phyloP scores from a whole-genome alignment of 2,329 filamentous ascomycete genomes.

The Colletotrichum sp. region DNA sequence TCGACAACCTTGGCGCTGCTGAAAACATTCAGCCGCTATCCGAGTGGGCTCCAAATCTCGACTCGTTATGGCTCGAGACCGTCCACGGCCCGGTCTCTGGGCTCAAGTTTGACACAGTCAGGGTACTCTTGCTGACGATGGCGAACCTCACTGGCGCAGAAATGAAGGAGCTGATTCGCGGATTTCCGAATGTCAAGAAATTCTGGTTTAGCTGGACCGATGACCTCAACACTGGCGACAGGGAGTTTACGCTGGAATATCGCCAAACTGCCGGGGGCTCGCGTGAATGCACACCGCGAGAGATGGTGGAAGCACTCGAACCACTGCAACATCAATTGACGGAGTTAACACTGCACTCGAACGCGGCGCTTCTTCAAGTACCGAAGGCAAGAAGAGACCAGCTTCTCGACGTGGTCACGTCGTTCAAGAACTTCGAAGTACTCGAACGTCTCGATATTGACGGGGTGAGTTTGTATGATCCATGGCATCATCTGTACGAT shows the following conservation, averaged over 20 bases:
- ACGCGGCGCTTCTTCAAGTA: too few species aligned
- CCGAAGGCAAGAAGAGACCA: not conserved
- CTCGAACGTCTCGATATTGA: not conserved
- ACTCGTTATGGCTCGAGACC: not conserved
- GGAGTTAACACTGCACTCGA: not conserved
- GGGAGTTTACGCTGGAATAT: not conserved
- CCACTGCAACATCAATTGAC: not conserved
- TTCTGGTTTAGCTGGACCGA: not conserved
- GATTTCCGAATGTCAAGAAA: not conserved
- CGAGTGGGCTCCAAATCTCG: not conserved
- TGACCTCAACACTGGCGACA: not conserved
- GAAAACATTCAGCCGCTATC: fast-evolving
- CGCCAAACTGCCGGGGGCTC: not conserved
- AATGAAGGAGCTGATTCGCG: not conserved
- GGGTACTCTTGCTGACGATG: not conserved
- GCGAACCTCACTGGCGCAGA: not conserved
- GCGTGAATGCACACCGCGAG: not conserved
- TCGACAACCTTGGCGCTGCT: not conserved
- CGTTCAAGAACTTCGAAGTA: not conserved
- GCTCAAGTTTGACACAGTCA: not conserved
- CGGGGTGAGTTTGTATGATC: not conserved
- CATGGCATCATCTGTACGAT: not conserved
- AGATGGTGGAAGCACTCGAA: not conserved
- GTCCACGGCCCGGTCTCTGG: not conserved
- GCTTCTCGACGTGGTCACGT: not conserved